phyloP scores from a whole-genome alignment of 2,329 filamentous ascomycete genomes.

The Pseudophaeomoniella oleicola region DNA sequence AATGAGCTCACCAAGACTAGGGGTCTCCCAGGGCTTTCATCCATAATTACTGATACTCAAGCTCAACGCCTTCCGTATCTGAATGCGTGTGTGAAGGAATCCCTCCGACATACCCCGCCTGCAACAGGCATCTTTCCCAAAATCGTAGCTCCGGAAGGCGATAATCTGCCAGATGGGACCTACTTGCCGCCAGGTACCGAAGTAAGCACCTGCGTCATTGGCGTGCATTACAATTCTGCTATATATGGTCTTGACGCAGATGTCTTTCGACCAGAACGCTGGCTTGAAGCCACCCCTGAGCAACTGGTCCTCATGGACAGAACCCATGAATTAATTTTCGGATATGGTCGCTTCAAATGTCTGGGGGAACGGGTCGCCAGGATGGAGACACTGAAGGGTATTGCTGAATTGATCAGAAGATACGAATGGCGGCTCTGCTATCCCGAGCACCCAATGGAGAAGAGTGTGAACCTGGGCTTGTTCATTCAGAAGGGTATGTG shows the following conservation, averaged over 20 bases:
- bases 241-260: slow-evolving; percentile 27
- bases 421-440: slow-evolving; percentile 5
- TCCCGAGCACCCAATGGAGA: slow-evolving; percentile 3
- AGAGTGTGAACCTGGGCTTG: slow-evolving; percentile 4
- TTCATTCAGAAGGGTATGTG: slow-evolving; percentile 7
- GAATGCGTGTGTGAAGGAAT: slow-evolving; percentile 15
- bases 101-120: slow-evolving; percentile 14
- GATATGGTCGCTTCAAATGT: slow-evolving; percentile 16
- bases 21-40: neutral
- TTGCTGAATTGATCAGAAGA: slow-evolving; percentile 13
- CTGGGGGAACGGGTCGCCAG: slow-evolving; percentile 20
- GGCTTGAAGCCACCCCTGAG: slow-evolving; percentile 19
- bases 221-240: slow-evolving; percentile 17
- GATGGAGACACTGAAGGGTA: slow-evolving; percentile 18
- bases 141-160: slow-evolving; percentile 25
- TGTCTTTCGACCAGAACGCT: slow-evolving; percentile 26
- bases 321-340: slow-evolving; percentile 16
- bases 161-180: slow-evolving; percentile 16
- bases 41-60: slow-evolving; percentile 4
- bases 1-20: slow-evolving; percentile 9
- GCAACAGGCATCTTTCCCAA: slow-evolving; percentile 35
- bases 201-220: slow-evolving; percentile 19
- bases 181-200: slow-evolving; percentile 17
- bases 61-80: slow-evolving; percentile 14
- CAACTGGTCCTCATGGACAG: slow-evolving; percentile 16